Conservation (phyloP, 352 stramenopile genomes). For the Pythium aristosporum region DNA sequence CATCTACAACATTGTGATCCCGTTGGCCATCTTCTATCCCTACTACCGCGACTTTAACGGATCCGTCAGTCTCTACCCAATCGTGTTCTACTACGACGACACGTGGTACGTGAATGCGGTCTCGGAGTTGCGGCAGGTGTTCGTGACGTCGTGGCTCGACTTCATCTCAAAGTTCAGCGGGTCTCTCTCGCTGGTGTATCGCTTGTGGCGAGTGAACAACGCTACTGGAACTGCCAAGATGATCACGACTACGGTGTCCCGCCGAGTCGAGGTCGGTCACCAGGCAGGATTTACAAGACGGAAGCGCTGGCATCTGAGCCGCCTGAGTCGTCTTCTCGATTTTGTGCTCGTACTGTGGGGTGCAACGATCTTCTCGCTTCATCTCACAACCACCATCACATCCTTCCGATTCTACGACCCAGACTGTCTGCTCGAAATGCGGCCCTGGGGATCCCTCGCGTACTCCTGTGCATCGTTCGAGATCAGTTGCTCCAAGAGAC, state of each 20-base stretch:
- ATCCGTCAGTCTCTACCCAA: neutral
- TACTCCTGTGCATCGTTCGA: neutral
- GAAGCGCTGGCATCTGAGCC: neutral
- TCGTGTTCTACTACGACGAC: conserved; percentile 17
- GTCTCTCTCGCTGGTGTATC: neutral
- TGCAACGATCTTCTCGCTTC: neutral
- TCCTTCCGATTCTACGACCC: neutral
- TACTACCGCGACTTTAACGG: conserved; percentile 9
- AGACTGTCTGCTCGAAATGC: neutral
- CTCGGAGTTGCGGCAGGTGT: conserved; percentile 13
- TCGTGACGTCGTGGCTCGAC: conserved; percentile 23
- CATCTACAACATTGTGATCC: conserved; percentile 21
- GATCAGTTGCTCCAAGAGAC: neutral
- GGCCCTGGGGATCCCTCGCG: neutral
- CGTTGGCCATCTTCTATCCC: conserved; percentile 15
- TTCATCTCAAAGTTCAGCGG: conserved; percentile 10
- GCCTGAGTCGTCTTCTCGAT: neutral
- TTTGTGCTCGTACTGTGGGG: neutral
- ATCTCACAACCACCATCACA: neutral
- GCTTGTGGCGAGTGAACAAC: neutral
- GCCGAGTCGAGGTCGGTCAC: too few species aligned
- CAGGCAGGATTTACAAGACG: too few species aligned
- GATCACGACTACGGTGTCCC: neutral
- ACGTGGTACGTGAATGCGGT: conserved; percentile 17
- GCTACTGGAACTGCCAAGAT: neutral